These are phyloP conservation scores for Lasiosphaeriaceae sp. DNA, from an alignment of 495 filamentous ascomycete species.

Conservation along the genomic window DNA sequence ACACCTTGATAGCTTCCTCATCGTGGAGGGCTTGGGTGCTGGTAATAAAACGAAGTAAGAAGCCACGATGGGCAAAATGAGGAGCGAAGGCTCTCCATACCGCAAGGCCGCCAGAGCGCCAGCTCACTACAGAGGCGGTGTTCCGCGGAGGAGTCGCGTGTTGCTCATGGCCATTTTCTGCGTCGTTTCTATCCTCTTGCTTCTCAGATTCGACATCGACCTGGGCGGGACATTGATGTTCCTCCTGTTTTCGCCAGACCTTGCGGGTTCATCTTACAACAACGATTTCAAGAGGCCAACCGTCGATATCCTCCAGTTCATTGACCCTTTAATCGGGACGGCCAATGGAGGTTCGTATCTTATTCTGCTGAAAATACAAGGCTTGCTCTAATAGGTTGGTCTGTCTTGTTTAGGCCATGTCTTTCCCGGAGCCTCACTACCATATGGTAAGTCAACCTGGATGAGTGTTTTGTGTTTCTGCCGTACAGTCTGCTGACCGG, in stretches of 20 bases:
- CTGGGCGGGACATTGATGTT: constrained; percentile 14
- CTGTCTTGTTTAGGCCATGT: constrained; percentile 49
- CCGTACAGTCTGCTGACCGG: constrained; percentile 11
- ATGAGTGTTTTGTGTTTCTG: neutral
- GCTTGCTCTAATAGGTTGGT: neutral
- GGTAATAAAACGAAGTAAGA: neutral
- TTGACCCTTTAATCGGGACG: constrained; percentile 60
- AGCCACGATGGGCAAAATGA: neutral
- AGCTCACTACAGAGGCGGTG: constrained; percentile 24
- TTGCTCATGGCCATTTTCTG: constrained; percentile 27
- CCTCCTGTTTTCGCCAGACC: constrained; percentile 24
- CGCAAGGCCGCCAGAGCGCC: constrained; percentile 24
- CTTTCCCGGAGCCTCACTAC: constrained; percentile 66
- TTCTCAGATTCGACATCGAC: constrained; percentile 22
- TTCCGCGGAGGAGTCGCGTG: constrained; percentile 36
- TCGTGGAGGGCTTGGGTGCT: neutral
- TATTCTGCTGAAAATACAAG: neutral
- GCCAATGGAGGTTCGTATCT: constrained; percentile 50
- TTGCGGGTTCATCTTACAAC: constrained; percentile 4
- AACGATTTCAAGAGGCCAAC: constrained; percentile 11
- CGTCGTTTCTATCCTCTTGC: constrained; percentile 25
- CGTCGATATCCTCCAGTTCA: constrained; percentile 34
- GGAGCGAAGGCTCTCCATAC: constrained; percentile 12
- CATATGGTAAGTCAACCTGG: constrained; percentile 49
- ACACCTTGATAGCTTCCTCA: neutral